Evolutionary conservation across 352 stramenopile genomes (phyloP), one percentile per base, ranked within the genome.

Genomic region (Globisporangium nunn): DNA sequence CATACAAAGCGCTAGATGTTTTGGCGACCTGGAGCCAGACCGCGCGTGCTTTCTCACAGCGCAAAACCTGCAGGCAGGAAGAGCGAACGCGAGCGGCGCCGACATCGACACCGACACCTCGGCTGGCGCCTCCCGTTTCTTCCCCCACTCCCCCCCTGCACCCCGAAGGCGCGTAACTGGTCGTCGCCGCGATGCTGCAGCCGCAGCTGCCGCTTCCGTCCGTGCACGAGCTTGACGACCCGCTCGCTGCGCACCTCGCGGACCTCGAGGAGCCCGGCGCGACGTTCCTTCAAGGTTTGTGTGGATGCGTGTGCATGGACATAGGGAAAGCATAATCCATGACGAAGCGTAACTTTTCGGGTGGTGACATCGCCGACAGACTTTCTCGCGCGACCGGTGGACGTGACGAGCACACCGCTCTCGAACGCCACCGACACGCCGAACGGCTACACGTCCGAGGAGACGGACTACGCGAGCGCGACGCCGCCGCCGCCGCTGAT

Each of bases 371-470:
- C 23, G 44, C 17, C 40, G 4, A 4, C 43, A 81, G 76, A 84
- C 56, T 81, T 82, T 57, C 30, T 68, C 15, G 15, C 59, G 43
- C 67, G 52, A 10, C 31, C 64, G 33, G 41, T 50, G n/a, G 33
- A 49, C 47, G 40, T 79, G 41, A 61, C 67, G 40, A 50, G 59
- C 10, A 67, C 62, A 31, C 63, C 64, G 35, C 56, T 52, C 37
- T 63, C 52, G 15, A 65, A 52, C 47, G 52, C 15, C 37, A 78
- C 64, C 39, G 63, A 73, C 60, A 88, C 81, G 31, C 81, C 78
- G 11, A 90, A 83, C 58, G 81, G 81, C 33, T 93, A 93, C 66
- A 93, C 84, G 50, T 90, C 79, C 0, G 84, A 93, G 61, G 84
- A 93, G 59, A 88, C 79, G 33, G 84, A 91, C 57, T 91, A 93